These are phyloP conservation scores for Starmerella apicola DNA, from an alignment of 805 yeast species.

Conservation along the genomic window DNA sequence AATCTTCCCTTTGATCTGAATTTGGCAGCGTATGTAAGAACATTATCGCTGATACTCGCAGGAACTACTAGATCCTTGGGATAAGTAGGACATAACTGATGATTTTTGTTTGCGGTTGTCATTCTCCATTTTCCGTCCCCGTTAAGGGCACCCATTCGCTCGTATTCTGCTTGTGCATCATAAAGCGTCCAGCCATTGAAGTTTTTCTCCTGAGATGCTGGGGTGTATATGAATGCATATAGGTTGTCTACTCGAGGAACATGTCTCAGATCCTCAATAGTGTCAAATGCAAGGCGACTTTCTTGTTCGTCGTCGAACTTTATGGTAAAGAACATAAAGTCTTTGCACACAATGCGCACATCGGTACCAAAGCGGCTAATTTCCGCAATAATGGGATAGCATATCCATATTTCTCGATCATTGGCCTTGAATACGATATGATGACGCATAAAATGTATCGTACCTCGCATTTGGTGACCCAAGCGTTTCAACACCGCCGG, in stretches of 20 bases:
- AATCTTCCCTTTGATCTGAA: constrained; percentile 76
- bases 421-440: constrained; percentile 48
- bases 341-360: constrained; percentile 66
- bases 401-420: constrained; percentile 70
- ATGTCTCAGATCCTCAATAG: constrained; percentile 54
- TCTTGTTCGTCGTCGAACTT: constrained; percentile 50
- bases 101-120: constrained; percentile 47
- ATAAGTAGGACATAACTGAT: constrained; percentile 55
- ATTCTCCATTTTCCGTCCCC: constrained; percentile 51
- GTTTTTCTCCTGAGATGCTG: constrained; percentile 54
- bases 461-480: constrained; percentile 45
- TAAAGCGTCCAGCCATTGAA: constrained; percentile 66
- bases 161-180: constrained; percentile 49
- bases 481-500: constrained; percentile 39
- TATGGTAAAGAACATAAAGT: constrained; percentile 68
- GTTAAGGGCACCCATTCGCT: constrained; percentile 46
- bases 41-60: constrained; percentile 61
- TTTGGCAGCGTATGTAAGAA: constrained; percentile 69
- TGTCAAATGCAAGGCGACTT: constrained; percentile 61
- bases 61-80: constrained; percentile 65
- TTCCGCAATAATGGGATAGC: constrained; percentile 68
- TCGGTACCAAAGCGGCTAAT: constrained; percentile 20
- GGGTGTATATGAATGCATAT: constrained; percentile 73
- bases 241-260: constrained; percentile 41
- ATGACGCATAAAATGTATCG: constrained; percentile 59